Evolutionary conservation across 106 monocot genomes (phyloP).

Genomic region (Dendrobium huoshanense): DNA sequence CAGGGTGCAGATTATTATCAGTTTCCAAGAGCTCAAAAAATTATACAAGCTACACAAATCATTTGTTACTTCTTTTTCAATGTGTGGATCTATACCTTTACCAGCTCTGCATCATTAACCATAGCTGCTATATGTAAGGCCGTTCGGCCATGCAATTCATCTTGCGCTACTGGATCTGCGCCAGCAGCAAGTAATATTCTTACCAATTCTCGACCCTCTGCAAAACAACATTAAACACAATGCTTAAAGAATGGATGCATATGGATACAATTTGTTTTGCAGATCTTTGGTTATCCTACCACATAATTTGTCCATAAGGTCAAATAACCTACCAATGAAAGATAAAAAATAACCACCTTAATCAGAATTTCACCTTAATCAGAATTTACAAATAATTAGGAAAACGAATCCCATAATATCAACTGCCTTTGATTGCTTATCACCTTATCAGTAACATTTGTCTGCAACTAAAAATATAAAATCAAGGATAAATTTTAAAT

Average conservation of each 20-base stretch:
- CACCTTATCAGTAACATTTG: background rate
- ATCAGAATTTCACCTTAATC: background rate
- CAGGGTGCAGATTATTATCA: background rate
- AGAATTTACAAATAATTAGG: background rate
- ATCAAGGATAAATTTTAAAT: background rate
- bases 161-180: slow-evolving; percentile 89
- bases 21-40: background rate
- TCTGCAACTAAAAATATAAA: slow-evolving; percentile 3
- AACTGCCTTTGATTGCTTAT: background rate
- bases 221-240: slow-evolving; percentile 10
- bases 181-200: slow-evolving; percentile 82
- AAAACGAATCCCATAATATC: background rate
- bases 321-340: background rate
- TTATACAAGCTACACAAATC: background rate
- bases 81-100: slow-evolving; percentile 48
- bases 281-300: background rate
- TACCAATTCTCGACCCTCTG: slow-evolving; percentile 95
- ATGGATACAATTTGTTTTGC: background rate
- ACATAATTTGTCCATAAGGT: slow-evolving; percentile 1
- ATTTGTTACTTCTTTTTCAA: background rate
- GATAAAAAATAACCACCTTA: background rate
- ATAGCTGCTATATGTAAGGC: slow-evolving; percentile 88
- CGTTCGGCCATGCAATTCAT: slow-evolving; percentile 75
- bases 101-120: slow-evolving; percentile 89
- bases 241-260: slow-evolving; percentile 3